Percentiles rank a stretch among this genome's conserved stretches.
These are phyloP conservation scores for Calonectria naviculata DNA, from an alignment of 2,329 filamentous ascomycete species.

Conservation along the genomic window DNA sequence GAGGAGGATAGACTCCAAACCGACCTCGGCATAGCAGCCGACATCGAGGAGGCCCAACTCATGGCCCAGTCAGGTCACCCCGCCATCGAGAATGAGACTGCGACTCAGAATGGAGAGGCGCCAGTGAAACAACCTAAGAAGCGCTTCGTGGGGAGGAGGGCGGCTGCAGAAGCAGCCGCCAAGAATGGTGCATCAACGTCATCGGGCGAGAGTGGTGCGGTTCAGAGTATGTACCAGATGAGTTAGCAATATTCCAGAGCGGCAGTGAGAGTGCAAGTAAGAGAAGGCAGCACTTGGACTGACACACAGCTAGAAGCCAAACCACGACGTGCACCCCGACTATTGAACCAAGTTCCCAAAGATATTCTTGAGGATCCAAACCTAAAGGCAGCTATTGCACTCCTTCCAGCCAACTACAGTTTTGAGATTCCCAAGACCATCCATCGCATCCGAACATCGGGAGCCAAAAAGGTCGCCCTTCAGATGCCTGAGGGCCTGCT, in stretches of 20 bases:
- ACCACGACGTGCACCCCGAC: constrained; percentile 77
- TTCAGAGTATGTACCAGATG: constrained; percentile 61
- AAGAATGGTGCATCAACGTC: constrained; percentile 49
- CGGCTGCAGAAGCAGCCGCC: constrained; percentile 72
- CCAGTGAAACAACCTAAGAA: constrained; percentile 82
- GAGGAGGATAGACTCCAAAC: constrained; percentile 79
- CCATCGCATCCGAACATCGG: constrained; percentile 85
- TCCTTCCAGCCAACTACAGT: constrained; percentile 95
- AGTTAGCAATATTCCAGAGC: neutral
- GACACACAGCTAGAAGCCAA: constrained; percentile 67
- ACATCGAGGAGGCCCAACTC: constrained; percentile 65
- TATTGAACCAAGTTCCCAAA: constrained; percentile 90
- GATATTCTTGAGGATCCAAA: constrained; percentile 87
- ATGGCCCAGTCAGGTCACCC: constrained; percentile 45
- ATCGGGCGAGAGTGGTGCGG: constrained; percentile 44
- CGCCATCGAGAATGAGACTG: constrained; percentile 34
- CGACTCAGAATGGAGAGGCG: constrained; percentile 52
- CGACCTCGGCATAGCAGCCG: constrained; percentile 76
- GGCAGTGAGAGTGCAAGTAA: constrained; percentile 1
- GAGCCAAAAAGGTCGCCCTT: constrained; percentile 86
- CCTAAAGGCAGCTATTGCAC: constrained; percentile 86
- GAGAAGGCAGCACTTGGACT: constrained; percentile 11
- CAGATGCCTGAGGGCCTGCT: constrained; percentile 97
- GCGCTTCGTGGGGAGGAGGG: constrained; percentile 87
- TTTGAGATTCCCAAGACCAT: constrained; percentile 99